Percentiles rank a stretch among this genome's conserved stretches.
phyloP scores from a whole-genome alignment of 108 stramenopile species.

The Aurantiochytrium sp. region DNA sequence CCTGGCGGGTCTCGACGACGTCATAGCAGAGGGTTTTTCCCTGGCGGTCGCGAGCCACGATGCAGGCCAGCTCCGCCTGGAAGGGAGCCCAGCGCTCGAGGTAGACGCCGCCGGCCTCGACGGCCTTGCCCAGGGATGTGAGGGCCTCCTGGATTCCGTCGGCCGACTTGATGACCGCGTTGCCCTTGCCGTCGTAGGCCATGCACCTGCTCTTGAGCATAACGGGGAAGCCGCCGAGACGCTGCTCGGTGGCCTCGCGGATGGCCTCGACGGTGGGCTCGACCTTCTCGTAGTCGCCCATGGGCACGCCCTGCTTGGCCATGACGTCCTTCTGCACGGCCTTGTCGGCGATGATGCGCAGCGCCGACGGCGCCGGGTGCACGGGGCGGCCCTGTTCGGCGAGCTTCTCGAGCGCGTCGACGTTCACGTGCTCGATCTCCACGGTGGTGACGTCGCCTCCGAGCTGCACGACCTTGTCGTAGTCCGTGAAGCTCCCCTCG shows the following conservation, averaged over 20 bases:
- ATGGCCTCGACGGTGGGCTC: conserved; percentile 66
- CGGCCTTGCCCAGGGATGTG: conserved; percentile 41
- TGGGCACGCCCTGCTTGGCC: conserved; percentile 61
- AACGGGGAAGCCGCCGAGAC: conserved; percentile 76
- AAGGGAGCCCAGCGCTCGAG: conserved; percentile 93
- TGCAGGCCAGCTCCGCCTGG: conserved; percentile 85
- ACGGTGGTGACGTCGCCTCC: conserved; percentile 85
- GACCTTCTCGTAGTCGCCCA: conserved; percentile 66
- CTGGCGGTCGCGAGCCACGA: conserved; percentile 79
- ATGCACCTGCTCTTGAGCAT: conserved; percentile 89
- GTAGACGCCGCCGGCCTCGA: conserved; percentile 61
- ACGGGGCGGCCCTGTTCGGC: conserved; percentile 78
- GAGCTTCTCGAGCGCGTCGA: conserved; percentile 69
- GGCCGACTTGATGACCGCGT: conserved; percentile 74
- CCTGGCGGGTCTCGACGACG: conserved; percentile 90
- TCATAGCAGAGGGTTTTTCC: conserved; percentile 77
- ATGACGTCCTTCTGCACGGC: conserved; percentile 85
- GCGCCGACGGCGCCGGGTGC: conserved; percentile 73
- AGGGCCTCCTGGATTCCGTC: conserved; percentile 51
- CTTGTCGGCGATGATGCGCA: conserved; percentile 92
- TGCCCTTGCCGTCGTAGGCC: conserved; percentile 95
- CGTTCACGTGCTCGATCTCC: conserved; percentile 97
- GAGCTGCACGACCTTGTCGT: conserved; percentile 64
- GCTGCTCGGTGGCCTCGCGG: not conserved
- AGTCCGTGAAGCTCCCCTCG: conserved; percentile 76